phyloP scores from a whole-genome alignment of 352 stramenopile genomes.

The Globisporangium viniferum region DNA sequence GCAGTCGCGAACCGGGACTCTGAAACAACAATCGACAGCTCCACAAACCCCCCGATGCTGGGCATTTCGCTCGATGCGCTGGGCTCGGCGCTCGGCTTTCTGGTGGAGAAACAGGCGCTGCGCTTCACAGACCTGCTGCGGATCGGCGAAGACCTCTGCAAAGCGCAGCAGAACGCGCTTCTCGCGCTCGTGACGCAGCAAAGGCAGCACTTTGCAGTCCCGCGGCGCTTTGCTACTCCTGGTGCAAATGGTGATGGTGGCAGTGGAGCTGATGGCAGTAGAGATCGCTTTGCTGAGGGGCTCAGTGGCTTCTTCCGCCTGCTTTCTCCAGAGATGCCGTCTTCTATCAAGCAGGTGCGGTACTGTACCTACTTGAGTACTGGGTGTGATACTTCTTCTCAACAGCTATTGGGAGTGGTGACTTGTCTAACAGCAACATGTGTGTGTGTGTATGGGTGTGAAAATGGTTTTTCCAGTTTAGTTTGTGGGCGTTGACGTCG shows the following conservation, averaged over 20 bases:
- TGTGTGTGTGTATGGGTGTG: too few relatives aligned
- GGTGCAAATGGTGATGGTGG: neutral
- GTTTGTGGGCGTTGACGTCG: constrained; percentile 32
- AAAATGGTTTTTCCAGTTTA: constrained; percentile 19
- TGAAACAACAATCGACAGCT: neutral
- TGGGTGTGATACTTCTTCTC: neutral
- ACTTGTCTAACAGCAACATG: too few relatives aligned
- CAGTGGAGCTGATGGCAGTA: neutral
- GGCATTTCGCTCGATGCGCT: constrained; percentile 34
- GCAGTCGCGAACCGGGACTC: constrained; percentile 13
- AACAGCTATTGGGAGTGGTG: too few relatives aligned
- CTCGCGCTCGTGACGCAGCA: constrained; percentile 9
- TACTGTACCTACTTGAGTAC: neutral
- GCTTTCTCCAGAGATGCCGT: constrained; percentile 55
- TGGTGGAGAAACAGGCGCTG: constrained; percentile 35
- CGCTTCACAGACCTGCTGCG: constrained; percentile 46
- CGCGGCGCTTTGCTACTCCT: neutral
- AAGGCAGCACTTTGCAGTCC: constrained; percentile 4
- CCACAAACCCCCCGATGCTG: neutral
- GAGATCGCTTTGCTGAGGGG: neutral
- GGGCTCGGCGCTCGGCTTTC: constrained; percentile 31
- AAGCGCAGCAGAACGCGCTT: constrained; percentile 24
- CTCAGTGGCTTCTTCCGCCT: constrained; percentile 33
- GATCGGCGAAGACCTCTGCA: constrained; percentile 38
- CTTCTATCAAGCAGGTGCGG: constrained; percentile 28